A percentile compares a stretch with the other conserved stretches of the same genome.
phyloP scores from a whole-genome alignment of 2,329 filamentous ascomycete species.

The Uncinocarpus reesii region DNA sequence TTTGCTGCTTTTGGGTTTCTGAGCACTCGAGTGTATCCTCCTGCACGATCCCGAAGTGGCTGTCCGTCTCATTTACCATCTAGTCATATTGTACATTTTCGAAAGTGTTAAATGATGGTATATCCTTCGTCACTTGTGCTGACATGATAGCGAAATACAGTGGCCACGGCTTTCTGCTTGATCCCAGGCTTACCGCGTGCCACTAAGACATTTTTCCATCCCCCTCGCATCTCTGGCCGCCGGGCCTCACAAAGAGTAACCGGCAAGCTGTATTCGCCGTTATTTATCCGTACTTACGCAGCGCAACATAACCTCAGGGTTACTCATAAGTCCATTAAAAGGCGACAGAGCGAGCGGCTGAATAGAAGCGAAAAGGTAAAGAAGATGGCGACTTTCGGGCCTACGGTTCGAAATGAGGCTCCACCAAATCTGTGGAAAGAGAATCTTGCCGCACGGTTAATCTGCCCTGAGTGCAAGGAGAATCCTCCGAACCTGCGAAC shows the following conservation, averaged over 20 bases:
- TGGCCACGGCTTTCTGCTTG: conserved; percentile 19
- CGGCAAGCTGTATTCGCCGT: conserved; percentile 62
- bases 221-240: conserved; percentile 6
- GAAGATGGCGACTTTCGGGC: conserved; percentile 32
- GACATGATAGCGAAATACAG: conserved; percentile 27
- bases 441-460: conserved; percentile 74
- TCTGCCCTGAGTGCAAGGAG: conserved; percentile 86
- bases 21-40: conserved; percentile 14
- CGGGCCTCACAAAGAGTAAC: conserved; percentile 15
- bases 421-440: conserved; percentile 53
- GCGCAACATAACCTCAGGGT: conserved; percentile 39
- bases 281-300: conserved; percentile 52
- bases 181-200: conserved; percentile 17
- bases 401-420: conserved; percentile 37
- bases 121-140: conserved; percentile 20
- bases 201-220: conserved; percentile 18
- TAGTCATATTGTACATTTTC: conserved; percentile 9
- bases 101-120: not conserved
- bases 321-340: conserved; percentile 37
- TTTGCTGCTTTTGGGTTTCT: conserved; percentile 20
- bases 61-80: conserved; percentile 15
- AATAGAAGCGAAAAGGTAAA: conserved; percentile 19
- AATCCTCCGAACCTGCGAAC: conserved; percentile 85
- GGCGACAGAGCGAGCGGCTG: conserved; percentile 30
- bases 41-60: conserved; percentile 15